These are phyloP conservation scores for Leccinum broughii DNA, from an alignment of 768 basidiomycete species.

Conservation along the genomic window DNA sequence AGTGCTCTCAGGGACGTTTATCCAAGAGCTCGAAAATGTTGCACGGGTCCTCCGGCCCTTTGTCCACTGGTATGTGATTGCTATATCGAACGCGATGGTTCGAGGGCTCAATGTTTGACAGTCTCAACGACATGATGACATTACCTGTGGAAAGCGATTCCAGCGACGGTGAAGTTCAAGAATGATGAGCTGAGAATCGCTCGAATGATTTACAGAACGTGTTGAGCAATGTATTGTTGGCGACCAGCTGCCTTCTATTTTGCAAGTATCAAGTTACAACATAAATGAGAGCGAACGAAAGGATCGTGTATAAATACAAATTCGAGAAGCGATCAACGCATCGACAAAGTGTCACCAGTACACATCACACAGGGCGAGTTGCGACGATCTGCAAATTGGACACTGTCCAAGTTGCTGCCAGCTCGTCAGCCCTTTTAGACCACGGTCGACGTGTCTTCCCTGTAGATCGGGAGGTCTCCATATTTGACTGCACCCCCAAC, in stretches of 20 bases:
- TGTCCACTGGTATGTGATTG: constrained; percentile 64
- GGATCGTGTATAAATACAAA: constrained; percentile 3
- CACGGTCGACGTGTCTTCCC: constrained; percentile 33
- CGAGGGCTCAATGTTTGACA: constrained; percentile 25
- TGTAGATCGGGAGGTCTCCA: constrained; percentile 45
- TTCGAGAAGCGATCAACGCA: constrained; percentile 20
- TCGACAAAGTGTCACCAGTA: constrained; percentile 12
- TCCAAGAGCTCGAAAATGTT: constrained; percentile 55
- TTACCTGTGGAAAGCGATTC: constrained; percentile 37
- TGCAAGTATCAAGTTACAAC: background rate
- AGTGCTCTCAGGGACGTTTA: constrained; percentile 65
- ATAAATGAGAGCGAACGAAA: background rate
- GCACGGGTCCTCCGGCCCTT: constrained; percentile 66
- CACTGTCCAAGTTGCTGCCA: constrained; percentile 4
- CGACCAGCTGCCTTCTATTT: background rate
- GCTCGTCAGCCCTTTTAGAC: constrained; percentile 2
- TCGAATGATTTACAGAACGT: constrained; percentile 5
- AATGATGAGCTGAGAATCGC: constrained; percentile 7
- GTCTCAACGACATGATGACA: constrained; percentile 74
- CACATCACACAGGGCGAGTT: background rate
- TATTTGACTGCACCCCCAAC: constrained; percentile 31
- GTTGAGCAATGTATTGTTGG: background rate
- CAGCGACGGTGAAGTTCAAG: constrained; percentile 4
- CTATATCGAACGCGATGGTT: background rate
- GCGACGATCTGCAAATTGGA: constrained; percentile 2